Evolutionary conservation across 495 filamentous ascomycete genomes (phyloP), one percentile per base, ranked within the genome.

Genomic region (Eremomyces bilateralis): DNA sequence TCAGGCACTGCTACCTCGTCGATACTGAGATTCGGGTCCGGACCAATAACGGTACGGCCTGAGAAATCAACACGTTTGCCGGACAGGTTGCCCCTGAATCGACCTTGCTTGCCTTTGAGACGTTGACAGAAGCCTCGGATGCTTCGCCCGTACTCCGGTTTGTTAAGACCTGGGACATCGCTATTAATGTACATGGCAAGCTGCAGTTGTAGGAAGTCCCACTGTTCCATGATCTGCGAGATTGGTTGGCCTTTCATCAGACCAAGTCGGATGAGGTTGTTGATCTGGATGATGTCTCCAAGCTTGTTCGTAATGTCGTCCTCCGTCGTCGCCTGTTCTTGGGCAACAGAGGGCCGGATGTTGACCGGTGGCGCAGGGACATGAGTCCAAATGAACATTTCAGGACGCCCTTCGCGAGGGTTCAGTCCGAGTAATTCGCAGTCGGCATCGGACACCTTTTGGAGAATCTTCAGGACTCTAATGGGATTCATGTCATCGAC

Each of bases 31-130:
- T 95, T 97, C 3, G 88, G 90, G 54, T 97, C 88, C 0, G 88
- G 88, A 0, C 83, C 91, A 51, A 97, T 97, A 52, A 97, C 88
- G 1, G 88, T 97, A 42, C 88, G 71, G 13, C 82, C 90, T 16
- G 90, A 95, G 54, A 94, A 97, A 49, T 97, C 85, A 24, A 97
- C 88, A 67, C 88, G 90, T 54, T 97, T 97, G 49, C 88, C 88
- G 0, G 82, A 93, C 36, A 97, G 49, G 45, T 97, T 97, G 22
- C 88, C 88, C 56, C 88, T 75, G 58, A 97, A 97, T 38, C 88
- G 78, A 31, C 88, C 88, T 53, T 93, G 83, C 42, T 97, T 97
- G 45, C 88, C 88, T 53, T 97, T 97, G 21, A 97, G 57, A 17
- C 88, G 68, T 54, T 94, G 88, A 40, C 84, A 90, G 44, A 94